Percentiles rank a stretch among this genome's conserved stretches.
phyloP scores from a whole-genome alignment of 257 asterid genomes.

The Echium plantagineum region DNA sequence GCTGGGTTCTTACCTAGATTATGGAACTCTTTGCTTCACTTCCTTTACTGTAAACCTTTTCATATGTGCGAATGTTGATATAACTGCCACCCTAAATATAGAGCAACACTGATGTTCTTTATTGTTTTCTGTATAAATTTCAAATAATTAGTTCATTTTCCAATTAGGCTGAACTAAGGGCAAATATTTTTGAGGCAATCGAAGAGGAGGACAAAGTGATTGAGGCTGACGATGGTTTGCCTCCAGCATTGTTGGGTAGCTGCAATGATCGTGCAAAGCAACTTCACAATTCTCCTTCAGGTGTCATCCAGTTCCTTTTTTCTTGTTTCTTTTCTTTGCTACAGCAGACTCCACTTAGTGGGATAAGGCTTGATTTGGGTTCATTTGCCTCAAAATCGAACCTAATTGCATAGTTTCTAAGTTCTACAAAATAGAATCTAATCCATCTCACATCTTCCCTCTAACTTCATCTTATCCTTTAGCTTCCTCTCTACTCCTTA shows the following conservation, averaged over 20 bases:
- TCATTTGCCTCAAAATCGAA: not conserved
- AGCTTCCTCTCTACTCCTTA: not conserved
- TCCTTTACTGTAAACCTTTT: not conserved
- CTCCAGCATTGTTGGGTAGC: slow-evolving; percentile 93
- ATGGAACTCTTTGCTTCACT: not conserved
- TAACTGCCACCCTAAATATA: too few species aligned
- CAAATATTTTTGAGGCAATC: slow-evolving; percentile 92
- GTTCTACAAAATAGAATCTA: not conserved
- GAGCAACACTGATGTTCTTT: too few species aligned
- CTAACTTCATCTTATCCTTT: not conserved
- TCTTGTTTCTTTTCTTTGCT: not conserved
- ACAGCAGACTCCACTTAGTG: too few species aligned
- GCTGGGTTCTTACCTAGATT: not conserved
- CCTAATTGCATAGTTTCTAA: not conserved
- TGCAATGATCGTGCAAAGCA: slow-evolving; percentile 93
- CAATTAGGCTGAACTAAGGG: slow-evolving; percentile 83
- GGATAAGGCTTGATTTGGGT: too few species aligned
- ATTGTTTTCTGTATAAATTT: slow-evolving; percentile 2
- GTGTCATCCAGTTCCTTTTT: slow-evolving; percentile 19
- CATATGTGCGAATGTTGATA: not conserved
- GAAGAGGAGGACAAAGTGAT: slow-evolving; percentile 83
- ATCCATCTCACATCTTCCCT: not conserved
- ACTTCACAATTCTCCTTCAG: slow-evolving; percentile 91
- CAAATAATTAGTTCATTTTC: slow-evolving; percentile 1
- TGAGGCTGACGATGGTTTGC: slow-evolving; percentile 70